Base-by-base conservation (phyloP, 2,329 filamentous ascomycete species). In the Zasmidium citrigriseum region DNA sequence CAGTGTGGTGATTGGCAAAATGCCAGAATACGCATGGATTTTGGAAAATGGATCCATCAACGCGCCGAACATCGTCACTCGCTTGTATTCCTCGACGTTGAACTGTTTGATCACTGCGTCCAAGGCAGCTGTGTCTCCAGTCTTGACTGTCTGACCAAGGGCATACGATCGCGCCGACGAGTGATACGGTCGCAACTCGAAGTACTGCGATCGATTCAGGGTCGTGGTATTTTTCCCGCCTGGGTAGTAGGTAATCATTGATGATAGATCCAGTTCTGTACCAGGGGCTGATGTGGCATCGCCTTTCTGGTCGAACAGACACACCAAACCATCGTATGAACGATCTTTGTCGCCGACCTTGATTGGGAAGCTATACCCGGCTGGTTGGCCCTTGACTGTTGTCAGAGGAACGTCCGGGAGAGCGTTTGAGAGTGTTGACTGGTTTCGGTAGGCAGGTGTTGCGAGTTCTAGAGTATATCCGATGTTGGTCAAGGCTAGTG, bases 401-500 rank as follows among this genome's bases (percentile, higher is more conserved):
- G n/a, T n/a, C n/a, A n/a, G n/a, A n/a, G n/a, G n/a, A n/a, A n/a
- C n/a, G n/a, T n/a, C n/a, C n/a, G n/a, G n/a, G n/a, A n/a, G n/a
- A n/a, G n/a, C n/a, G 47, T 23, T 22, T 47, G 45, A 24, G 12
- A n/a, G 25, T 45, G 44, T 54, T 16, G 41, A 23, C 18, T 58
- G 55, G 11, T 38, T 53, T 24, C 11, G 16, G 21, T 21, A 27
- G 4, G 51, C 34, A 9, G 50, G 50, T 12, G 24, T 18, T 25
- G 55, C 55, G 12, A 80, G 64, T 64, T 80, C 77, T 0, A 80
- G 57, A 0, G 70, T 73, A 66, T 66, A 76, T 2, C 75, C 78
- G 16, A 68, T 70, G 34, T 80, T 77, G 14, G 74, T 73, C 0
- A 80, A 68, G 0, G 78, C 78, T 0, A 80, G 66, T 0, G 78